Evolutionary conservation across 345 rosid genomes (phyloP).

Genomic region (Rubroshorea leprosula): DNA sequence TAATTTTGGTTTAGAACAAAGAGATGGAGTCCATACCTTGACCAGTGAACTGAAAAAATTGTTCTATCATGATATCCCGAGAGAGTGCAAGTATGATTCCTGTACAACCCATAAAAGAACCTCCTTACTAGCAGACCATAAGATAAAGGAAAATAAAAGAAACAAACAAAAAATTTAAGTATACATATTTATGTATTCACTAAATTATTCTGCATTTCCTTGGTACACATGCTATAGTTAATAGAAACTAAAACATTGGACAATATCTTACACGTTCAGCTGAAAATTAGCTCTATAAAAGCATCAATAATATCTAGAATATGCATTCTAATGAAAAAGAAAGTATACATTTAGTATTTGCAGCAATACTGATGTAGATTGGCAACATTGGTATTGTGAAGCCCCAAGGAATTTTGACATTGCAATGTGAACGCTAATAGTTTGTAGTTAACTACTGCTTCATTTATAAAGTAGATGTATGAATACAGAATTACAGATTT

Average conservation of each 20-base stretch:
- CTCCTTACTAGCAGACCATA: background rate
- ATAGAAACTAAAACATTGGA: no score
- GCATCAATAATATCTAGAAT: no score
- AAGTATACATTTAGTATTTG: background rate
- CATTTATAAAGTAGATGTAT: background rate
- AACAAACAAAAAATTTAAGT: background rate
- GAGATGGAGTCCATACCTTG: conserved; percentile 51
- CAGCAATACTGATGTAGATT: background rate
- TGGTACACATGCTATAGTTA: no score
- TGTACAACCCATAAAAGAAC: conserved; percentile 30
- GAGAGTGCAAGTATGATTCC: conserved; percentile 76
- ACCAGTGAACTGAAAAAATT: conserved; percentile 89
- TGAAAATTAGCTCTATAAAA: no score
- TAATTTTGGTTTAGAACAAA: background rate
- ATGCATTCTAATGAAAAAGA: no score
- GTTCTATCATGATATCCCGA: conserved; percentile 96
- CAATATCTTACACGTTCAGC: no score
- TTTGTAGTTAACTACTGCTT: background rate
- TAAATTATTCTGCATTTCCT: no score
- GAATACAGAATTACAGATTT: no score
- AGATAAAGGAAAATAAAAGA: background rate
- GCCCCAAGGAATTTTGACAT: background rate
- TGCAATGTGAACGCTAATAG: background rate
- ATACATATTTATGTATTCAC: no score
- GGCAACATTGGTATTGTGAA: background rate